These are phyloP conservation scores for Epithele typhae DNA, from an alignment of 768 basidiomycete genomes.

Conservation along the genomic window DNA sequence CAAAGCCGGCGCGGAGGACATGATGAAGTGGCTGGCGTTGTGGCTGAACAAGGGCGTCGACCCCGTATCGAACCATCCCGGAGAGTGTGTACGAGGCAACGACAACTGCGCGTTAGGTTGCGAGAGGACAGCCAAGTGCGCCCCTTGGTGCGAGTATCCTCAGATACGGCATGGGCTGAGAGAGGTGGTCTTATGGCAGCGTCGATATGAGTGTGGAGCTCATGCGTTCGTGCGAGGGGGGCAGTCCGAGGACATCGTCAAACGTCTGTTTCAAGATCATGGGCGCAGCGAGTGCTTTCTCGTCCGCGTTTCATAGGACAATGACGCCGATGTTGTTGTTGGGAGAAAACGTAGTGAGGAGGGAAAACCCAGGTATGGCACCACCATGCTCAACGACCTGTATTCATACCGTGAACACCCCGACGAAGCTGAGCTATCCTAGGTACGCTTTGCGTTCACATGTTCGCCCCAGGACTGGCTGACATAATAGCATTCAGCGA, in stretches of 20 bases:
- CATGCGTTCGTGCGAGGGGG: too few species aligned
- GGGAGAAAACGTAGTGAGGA: slow-evolving; percentile 25
- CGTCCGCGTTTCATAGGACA: slow-evolving; percentile 34
- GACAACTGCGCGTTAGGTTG: slow-evolving; percentile 30
- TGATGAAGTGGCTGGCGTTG: not conserved
- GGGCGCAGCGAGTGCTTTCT: slow-evolving; percentile 30
- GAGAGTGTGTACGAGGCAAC: slow-evolving; percentile 25
- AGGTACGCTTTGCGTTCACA: too few species aligned
- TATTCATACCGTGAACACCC: not conserved
- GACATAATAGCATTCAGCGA: too few species aligned
- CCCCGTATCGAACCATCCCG: slow-evolving; percentile 35
- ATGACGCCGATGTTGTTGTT: slow-evolving; percentile 31
- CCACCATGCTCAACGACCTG: not conserved
- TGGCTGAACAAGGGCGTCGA: too few species aligned
- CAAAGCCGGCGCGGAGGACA: too few species aligned
- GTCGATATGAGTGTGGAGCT: slow-evolving; percentile 35
- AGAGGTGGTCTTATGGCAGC: slow-evolving; percentile 32
- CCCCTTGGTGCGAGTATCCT: slow-evolving; percentile 27
- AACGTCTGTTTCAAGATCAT: too few species aligned
- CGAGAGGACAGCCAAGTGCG: not conserved
- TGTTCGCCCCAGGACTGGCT: too few species aligned
- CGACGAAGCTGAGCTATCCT: too few species aligned
- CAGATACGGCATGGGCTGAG: slow-evolving; percentile 44
- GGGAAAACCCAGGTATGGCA: not conserved
- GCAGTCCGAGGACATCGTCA: too few species aligned